Evolutionary conservation across 352 stramenopile genomes (phyloP).

Genomic region (Phytophthora pisi): DNA sequence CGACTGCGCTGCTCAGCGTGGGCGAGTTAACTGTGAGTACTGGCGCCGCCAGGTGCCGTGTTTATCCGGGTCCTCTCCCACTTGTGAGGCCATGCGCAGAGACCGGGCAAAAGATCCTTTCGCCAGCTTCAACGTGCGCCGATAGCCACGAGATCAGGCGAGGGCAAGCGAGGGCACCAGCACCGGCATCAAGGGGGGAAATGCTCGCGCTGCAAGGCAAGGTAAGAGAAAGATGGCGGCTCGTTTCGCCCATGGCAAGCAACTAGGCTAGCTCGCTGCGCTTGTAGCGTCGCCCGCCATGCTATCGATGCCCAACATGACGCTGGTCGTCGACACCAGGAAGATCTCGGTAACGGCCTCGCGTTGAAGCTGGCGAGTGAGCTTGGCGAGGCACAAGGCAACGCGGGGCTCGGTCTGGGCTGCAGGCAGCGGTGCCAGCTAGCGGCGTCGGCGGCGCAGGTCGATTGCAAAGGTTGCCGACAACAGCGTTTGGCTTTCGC

Average conservation of each 20-base stretch:
- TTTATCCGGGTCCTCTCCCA: slow-evolving; percentile 1
- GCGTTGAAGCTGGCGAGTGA: not conserved
- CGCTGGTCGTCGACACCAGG: not conserved
- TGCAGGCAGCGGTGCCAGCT: not conserved
- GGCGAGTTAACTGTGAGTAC: not conserved
- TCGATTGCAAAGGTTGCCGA: no score
- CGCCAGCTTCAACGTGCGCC: slow-evolving; percentile 4
- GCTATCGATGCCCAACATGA: no score
- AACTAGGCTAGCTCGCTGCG: not conserved
- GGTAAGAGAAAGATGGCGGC: not conserved
- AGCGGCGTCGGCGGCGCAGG: not conserved
- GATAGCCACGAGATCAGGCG: not conserved
- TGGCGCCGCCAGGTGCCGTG: not conserved
- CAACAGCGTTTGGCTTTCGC: not conserved
- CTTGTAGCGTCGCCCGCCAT: not conserved
- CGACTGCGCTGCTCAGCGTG: not conserved
- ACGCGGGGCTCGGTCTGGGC: not conserved
- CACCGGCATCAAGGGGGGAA: not conserved
- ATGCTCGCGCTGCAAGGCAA: not conserved
- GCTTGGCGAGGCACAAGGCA: not conserved
- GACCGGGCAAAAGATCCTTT: slow-evolving; percentile 2
- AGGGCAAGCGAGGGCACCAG: not conserved
- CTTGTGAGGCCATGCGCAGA: not conserved
- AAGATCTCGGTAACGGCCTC: not conserved
- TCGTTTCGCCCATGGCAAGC: not conserved